Conservation (phyloP, 2,329 filamentous ascomycete genomes). For the Teratosphaeriaceae sp. region DNA sequence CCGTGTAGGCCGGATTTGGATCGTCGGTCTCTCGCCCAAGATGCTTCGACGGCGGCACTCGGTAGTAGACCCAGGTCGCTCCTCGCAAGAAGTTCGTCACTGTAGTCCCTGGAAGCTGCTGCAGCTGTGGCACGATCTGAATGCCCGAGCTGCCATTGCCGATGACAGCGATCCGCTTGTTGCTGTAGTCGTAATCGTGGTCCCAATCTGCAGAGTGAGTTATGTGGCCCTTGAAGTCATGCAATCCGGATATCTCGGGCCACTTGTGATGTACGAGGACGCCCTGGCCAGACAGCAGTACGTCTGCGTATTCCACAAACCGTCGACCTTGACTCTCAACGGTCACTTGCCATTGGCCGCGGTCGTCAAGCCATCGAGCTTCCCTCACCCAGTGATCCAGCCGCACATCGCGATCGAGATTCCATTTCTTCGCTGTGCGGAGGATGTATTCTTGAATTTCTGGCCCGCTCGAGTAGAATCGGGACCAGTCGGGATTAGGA, state of each 20-base stretch:
- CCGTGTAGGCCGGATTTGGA: conserved; percentile 19
- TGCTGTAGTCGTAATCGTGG: conserved; percentile 20
- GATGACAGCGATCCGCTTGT: conserved; percentile 25
- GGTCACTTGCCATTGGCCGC: conserved; percentile 30
- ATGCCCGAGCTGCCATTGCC: conserved; percentile 32
- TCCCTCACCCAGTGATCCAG: conserved; percentile 32
- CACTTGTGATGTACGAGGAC: conserved; percentile 23
- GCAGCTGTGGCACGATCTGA: conserved; percentile 31
- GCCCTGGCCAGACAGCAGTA: conserved; percentile 27
- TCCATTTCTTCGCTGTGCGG: conserved; percentile 31
- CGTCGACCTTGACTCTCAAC: conserved; percentile 22
- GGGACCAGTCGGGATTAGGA: conserved; percentile 17
- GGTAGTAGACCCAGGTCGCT: conserved; percentile 31
- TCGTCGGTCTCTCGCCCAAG: conserved; percentile 14
- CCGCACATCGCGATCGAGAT: conserved; percentile 32
- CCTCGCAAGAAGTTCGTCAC: conserved; percentile 31
- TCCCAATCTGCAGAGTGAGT: conserved; percentile 31
- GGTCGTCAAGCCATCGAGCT: conserved; percentile 32
- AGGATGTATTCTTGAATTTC: conserved; percentile 39
- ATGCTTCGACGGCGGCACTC: conserved; percentile 11
- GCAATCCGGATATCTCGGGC: conserved; percentile 29
- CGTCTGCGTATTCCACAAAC: conserved; percentile 27
- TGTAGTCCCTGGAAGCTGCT: conserved; percentile 24
- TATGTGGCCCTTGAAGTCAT: conserved; percentile 28
- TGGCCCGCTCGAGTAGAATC: conserved; percentile 32